Percentiles rank a stretch among this genome's conserved stretches.
phyloP scores from a whole-genome alignment of 1,284 basidiomycete genomes.

The Ceratobasidium sp. region DNA sequence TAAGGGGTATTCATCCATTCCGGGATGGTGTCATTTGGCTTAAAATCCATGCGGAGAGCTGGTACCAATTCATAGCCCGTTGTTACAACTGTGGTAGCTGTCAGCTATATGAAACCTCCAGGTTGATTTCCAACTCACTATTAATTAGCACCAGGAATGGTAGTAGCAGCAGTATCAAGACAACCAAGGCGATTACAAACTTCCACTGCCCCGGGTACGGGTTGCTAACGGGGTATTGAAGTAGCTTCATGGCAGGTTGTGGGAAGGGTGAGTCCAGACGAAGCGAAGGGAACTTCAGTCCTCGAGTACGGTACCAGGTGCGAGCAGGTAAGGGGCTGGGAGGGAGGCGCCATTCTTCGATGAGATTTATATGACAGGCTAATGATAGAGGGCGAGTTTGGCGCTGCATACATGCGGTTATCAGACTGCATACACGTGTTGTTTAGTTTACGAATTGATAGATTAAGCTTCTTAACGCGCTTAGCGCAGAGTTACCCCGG shows the following conservation, averaged over 20 bases:
- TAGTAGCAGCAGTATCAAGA: background rate
- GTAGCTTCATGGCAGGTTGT: background rate
- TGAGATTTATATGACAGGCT: background rate
- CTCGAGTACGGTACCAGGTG: background rate
- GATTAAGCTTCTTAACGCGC: too few relatives aligned
- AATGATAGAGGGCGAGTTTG: background rate
- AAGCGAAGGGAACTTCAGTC: background rate
- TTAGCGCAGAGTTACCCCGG: too few relatives aligned
- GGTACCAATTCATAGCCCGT: conserved; percentile 35
- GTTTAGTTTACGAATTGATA: too few relatives aligned
- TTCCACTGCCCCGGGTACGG: conserved; percentile 19
- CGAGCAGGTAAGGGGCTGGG: background rate
- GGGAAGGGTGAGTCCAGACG: background rate
- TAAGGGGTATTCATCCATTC: conserved; percentile 10
- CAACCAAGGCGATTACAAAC: conserved; percentile 4
- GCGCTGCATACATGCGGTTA: background rate
- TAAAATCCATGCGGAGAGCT: background rate
- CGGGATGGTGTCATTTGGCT: conserved; percentile 16
- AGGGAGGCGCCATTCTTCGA: background rate
- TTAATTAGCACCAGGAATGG: conserved; percentile 28
- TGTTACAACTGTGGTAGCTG: background rate
- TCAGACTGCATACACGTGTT: too few relatives aligned
- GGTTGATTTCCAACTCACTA: background rate
- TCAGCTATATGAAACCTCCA: background rate
- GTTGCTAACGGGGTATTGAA: conserved; percentile 21